phyloP scores from a whole-genome alignment of 352 stramenopile genomes.

The Pythium monospermum region DNA sequence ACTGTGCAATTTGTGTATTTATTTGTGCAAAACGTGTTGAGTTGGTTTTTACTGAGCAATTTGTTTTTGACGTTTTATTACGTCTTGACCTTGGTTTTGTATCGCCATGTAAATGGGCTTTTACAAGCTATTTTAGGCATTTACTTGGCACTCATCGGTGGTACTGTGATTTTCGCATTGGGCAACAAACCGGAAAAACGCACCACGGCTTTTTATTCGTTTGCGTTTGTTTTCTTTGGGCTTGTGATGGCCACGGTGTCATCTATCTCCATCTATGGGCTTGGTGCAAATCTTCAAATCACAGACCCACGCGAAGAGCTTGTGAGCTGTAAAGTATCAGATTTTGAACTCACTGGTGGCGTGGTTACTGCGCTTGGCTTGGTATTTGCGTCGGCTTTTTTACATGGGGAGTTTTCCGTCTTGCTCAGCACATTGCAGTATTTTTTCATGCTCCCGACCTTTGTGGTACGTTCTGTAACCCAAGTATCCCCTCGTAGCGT shows the following conservation, averaged over 20 bases:
- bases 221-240: constrained; percentile 37
- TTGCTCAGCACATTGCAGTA: constrained; percentile 33
- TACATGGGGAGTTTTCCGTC: constrained; percentile 38
- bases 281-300: constrained; percentile 24
- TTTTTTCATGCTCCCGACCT: constrained; percentile 42
- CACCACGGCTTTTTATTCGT: constrained; percentile 41
- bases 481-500: too few species aligned
- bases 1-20: constrained; percentile 41
- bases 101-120: constrained; percentile 23
- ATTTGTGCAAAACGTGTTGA: constrained; percentile 31
- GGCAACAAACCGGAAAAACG: constrained; percentile 41
- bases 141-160: constrained; percentile 33
- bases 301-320: constrained; percentile 28
- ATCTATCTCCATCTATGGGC: constrained; percentile 37
- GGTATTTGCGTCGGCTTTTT: constrained; percentile 28
- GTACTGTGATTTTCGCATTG: constrained; percentile 40
- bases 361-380: constrained; percentile 20
- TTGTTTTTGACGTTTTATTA: constrained; percentile 51
- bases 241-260: constrained; percentile 44
- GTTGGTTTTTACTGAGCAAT: constrained; percentile 45
- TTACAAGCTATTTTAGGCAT: constrained; percentile 31
- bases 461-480: constrained; percentile 23
- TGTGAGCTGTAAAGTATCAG: constrained; percentile 24
- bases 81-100: constrained; percentile 33
- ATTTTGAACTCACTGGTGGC: constrained; percentile 25